A percentile compares a stretch with the other conserved stretches of the same genome.
Conservation (phyloP, 78 protist genomes). For the Acrasis kona region DNA sequence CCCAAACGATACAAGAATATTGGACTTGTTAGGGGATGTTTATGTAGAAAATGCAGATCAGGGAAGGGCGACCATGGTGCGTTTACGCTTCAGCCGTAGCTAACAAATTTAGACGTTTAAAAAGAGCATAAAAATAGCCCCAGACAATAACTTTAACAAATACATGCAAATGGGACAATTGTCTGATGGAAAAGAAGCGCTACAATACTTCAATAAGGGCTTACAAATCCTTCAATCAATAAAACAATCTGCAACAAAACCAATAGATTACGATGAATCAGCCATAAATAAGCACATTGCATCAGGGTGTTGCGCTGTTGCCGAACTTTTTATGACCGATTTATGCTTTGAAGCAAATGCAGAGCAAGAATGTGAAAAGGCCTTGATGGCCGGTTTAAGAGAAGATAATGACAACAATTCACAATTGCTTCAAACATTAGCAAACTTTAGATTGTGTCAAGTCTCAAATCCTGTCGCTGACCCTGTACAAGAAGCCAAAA, state of each 20-base stretch:
- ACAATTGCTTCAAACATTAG: not conserved
- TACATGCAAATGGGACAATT: conserved; percentile 2
- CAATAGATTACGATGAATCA: not conserved
- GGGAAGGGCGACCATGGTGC: too few species aligned
- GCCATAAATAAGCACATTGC: not conserved
- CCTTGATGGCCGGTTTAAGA: not conserved
- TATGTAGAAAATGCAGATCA: too few species aligned
- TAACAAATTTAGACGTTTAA: too few species aligned
- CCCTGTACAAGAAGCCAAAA: not conserved
- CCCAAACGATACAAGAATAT: too few species aligned
- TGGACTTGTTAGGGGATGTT: too few species aligned
- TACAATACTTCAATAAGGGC: not conserved
- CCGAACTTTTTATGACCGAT: conserved; percentile 11
- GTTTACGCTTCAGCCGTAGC: too few species aligned
- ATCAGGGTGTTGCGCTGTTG: not conserved
- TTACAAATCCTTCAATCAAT: not conserved
- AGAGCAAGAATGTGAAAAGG: not conserved
- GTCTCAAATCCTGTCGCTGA: too few species aligned
- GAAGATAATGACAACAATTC: not conserved
- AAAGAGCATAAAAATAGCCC: too few species aligned
- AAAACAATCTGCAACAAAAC: not conserved
- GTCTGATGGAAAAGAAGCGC: not conserved
- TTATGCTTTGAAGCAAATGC: conserved; percentile 7
- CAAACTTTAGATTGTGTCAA: not conserved
- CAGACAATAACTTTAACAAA: too few species aligned